Conservation (phyloP, 129 eudicot species). For the Flaveria bidentis region DNA sequence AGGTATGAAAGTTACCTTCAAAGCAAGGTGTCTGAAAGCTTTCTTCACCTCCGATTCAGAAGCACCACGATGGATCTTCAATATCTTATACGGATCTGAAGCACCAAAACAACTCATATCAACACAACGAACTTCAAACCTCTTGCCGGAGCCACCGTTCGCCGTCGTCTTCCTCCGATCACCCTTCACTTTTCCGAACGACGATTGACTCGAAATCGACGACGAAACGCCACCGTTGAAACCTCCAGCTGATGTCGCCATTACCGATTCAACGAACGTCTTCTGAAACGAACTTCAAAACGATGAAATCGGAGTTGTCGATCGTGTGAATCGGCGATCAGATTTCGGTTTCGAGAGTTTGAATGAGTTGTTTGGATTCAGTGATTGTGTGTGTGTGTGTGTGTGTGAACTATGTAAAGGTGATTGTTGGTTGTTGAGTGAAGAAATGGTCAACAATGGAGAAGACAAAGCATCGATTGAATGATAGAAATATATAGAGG, state of each 20-base stretch:
- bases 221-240: constrained; percentile 22
- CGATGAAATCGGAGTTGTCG: not conserved
- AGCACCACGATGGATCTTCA: constrained; percentile 63
- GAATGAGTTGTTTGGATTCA: not conserved
- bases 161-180: constrained; percentile 16
- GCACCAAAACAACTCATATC: constrained; percentile 15
- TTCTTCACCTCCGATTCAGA: constrained; percentile 82
- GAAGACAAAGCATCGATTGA: constrained; percentile 21
- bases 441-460: constrained; percentile 29
- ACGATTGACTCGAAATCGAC: constrained; percentile 22
- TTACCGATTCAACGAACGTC: constrained; percentile 2
- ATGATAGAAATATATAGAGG: not conserved
- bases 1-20: constrained; percentile 43
- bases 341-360: not conserved
- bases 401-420: not conserved
- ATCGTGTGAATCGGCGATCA: not conserved
- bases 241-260: constrained; percentile 39
- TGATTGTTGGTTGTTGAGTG: constrained; percentile 27
- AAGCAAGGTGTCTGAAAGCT: constrained; percentile 82
- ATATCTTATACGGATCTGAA: constrained; percentile 70
- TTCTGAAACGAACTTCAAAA: not conserved
- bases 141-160: not conserved
- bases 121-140: constrained; percentile 35
- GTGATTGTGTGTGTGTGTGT: constrained; percentile 21
- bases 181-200: constrained; percentile 14